Conservation (phyloP, 345 rosid genomes). For the Gynandropsis gynandra region DNA sequence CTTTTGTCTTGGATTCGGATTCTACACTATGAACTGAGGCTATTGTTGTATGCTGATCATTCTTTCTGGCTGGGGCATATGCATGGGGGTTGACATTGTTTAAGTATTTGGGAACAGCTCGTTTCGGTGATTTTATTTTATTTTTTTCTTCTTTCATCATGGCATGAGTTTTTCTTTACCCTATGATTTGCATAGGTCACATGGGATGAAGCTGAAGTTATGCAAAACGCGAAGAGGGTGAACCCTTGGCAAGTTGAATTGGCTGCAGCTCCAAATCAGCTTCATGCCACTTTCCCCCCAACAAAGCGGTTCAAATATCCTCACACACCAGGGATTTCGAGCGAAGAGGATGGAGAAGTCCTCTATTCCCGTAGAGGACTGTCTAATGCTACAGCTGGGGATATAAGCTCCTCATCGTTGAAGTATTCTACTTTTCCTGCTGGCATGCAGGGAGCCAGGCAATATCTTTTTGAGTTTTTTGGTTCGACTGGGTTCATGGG, state of each 20-base stretch:
- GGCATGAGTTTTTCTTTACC: neutral
- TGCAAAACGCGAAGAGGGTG: conserved; percentile 56
- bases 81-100: conserved; percentile 5
- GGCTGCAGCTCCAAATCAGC: conserved; percentile 32
- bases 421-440: conserved; percentile 61
- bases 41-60: neutral
- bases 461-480: conserved; percentile 38
- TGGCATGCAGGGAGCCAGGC: conserved; percentile 99
- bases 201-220: conserved; percentile 88
- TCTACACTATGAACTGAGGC: neutral
- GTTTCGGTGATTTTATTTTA: neutral
- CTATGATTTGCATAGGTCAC: conserved; percentile 39
- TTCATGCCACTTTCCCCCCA: conserved; percentile 42
- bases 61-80: neutral
- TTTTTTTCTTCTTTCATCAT: neutral
- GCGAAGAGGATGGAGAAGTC: conserved; percentile 44
- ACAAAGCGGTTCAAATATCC: conserved; percentile 51
- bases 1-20: conserved; percentile 3
- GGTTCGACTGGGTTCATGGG: conserved; percentile 36
- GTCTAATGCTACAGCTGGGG: conserved; percentile 40
- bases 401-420: conserved; percentile 35
- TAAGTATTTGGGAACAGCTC: neutral
- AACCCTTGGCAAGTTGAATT: conserved; percentile 87
- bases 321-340: conserved; percentile 31
- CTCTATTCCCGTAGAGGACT: conserved; percentile 39